Percentiles rank a stretch among this genome's conserved stretches.
Conservation (phyloP, 2,329 filamentous ascomycete genomes). For the Colletotrichum trifolii region DNA sequence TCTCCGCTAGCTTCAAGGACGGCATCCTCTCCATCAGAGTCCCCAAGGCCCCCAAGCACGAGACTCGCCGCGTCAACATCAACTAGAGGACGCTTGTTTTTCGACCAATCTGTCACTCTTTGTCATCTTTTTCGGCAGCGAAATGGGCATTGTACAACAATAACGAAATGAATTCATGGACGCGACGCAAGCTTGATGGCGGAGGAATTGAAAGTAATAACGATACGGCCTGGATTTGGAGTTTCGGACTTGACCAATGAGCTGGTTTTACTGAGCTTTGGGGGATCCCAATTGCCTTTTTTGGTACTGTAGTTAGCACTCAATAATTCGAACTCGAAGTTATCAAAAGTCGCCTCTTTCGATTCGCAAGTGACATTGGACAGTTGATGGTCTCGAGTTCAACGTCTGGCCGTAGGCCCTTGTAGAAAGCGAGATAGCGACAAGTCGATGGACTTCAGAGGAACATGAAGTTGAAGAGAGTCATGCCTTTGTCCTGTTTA, state of each 20-base stretch:
- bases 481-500: too few species aligned
- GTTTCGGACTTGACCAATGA: background rate
- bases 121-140: background rate
- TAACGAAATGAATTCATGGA: too few species aligned
- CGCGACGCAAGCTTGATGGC: background rate
- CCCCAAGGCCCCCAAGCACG: constrained; percentile 73
- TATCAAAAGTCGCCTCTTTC: too few species aligned
- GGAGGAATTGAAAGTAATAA: background rate
- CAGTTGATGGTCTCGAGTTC: too few species aligned
- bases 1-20: constrained; percentile 72
- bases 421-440: too few species aligned
- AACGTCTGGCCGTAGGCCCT: too few species aligned
- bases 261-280: background rate
- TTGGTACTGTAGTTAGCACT: constrained; percentile 3
- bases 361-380: too few species aligned
- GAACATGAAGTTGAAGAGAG: too few species aligned
- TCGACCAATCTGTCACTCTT: too few species aligned
- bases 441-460: too few species aligned
- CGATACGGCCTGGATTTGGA: constrained; percentile 8
- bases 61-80: constrained; percentile 66
- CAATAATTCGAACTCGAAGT: background rate
- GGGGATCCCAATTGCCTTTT: background rate
- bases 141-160: constrained; percentile 8
- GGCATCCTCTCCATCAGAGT: constrained; percentile 73
- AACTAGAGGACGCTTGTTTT: constrained; percentile 48